phyloP scores from a whole-genome alignment of 129 eudicot species.

The Pittosporum tobira region DNA sequence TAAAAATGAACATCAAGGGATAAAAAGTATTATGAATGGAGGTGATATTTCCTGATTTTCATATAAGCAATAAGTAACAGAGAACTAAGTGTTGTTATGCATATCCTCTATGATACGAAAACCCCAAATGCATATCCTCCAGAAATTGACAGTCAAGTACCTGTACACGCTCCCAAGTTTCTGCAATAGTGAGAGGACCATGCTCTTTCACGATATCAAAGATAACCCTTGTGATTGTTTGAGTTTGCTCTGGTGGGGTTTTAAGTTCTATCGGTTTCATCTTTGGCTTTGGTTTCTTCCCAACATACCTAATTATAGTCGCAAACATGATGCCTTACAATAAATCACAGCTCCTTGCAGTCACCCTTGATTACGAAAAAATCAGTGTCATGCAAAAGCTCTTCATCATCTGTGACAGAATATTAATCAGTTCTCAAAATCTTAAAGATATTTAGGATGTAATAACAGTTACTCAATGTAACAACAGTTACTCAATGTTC shows the following conservation, averaged over 20 bases:
- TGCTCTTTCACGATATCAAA: slow-evolving; percentile 74
- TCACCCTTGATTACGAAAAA: neutral
- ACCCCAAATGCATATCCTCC: neutral
- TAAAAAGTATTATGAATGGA: neutral
- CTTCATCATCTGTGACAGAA: neutral
- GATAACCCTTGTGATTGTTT: slow-evolving; percentile 65
- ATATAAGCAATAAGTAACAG: neutral
- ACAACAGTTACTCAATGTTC: no score
- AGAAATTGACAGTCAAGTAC: slow-evolving; percentile 16
- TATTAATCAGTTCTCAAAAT: no score
- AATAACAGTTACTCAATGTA: no score
- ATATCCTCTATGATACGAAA: no score
- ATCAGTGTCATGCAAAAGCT: neutral
- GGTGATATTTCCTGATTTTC: neutral
- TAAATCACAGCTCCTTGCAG: neutral
- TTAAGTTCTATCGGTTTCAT: slow-evolving; percentile 81
- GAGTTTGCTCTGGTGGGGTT: slow-evolving; percentile 85
- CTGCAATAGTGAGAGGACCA: slow-evolving; percentile 82
- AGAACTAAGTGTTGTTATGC: neutral
- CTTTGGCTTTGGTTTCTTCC: slow-evolving; percentile 78
- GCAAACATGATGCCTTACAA: slow-evolving; percentile 45
- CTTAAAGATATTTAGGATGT: no score
- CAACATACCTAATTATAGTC: slow-evolving; percentile 52
- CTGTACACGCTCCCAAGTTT: slow-evolving; percentile 86
- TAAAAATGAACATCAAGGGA: neutral